phyloP scores from a whole-genome alignment of 2,329 filamentous ascomycete species.

The Alternaria sp. region DNA sequence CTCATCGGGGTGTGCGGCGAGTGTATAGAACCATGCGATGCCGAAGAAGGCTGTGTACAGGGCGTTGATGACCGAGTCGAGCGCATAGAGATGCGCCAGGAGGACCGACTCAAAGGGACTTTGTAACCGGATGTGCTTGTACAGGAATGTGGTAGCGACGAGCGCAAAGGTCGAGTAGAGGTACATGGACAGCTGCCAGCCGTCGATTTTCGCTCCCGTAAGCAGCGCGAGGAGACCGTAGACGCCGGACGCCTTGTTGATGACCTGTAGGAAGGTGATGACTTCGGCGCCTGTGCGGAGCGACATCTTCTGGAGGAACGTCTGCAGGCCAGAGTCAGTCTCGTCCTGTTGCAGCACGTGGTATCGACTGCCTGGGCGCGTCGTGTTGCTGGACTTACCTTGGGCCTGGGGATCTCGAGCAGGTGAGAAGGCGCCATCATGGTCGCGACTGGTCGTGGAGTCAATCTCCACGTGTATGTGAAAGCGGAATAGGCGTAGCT shows the following conservation, averaged over 20 bases:
- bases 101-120: constrained; percentile 80
- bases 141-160: constrained; percentile 71
- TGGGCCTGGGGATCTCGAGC: constrained; percentile 51
- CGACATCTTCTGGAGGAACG: constrained; percentile 85
- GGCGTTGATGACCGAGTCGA: constrained; percentile 84
- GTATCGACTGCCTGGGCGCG: not conserved
- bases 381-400: constrained; percentile 37
- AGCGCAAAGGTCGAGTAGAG: constrained; percentile 83
- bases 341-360: constrained; percentile 2
- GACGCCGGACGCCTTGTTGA: constrained; percentile 92
- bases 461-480: constrained; percentile 2
- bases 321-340: constrained; percentile 60
- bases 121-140: constrained; percentile 81
- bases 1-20: constrained; percentile 64
- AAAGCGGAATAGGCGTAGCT: constrained; percentile 17
- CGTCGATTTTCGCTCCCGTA: constrained; percentile 84
- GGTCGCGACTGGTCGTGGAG: constrained; percentile 18
- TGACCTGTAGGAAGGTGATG: constrained; percentile 80
- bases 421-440: constrained; percentile 46
- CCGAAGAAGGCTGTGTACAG: constrained; percentile 85
- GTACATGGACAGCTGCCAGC: constrained; percentile 89
- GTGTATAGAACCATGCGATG: constrained; percentile 84
- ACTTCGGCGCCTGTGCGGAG: constrained; percentile 87
- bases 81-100: constrained; percentile 83
- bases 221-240: constrained; percentile 90